Conservation (phyloP, 176 grass and related monocot genomes). For the Rhynchospora breviuscula region DNA sequence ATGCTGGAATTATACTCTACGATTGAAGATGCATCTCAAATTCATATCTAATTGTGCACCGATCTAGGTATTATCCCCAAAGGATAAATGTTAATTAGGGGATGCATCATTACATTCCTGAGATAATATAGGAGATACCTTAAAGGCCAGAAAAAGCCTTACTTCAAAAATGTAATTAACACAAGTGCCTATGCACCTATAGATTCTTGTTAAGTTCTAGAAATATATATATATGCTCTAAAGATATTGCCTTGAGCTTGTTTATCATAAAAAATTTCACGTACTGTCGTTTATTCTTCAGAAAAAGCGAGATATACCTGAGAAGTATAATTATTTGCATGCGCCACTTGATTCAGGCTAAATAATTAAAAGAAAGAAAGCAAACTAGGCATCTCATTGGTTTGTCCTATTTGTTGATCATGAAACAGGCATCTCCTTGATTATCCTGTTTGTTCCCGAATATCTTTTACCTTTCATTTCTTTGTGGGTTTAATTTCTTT, state of each 20-base stretch:
- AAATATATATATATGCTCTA: neutral
- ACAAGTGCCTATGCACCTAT: neutral
- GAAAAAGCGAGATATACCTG: constrained; percentile 4
- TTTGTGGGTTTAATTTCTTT: neutral
- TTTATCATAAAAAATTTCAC: neutral
- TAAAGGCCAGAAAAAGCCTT: constrained; percentile 12
- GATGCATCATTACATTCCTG: neutral
- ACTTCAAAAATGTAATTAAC: neutral
- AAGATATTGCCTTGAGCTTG: constrained; percentile 15
- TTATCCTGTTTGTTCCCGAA: neutral
- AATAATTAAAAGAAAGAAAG: neutral
- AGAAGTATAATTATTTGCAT: constrained; percentile 2
- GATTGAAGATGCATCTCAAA: constrained; percentile 6
- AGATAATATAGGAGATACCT: constrained; percentile 21
- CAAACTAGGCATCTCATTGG: neutral
- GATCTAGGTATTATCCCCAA: constrained; percentile 2
- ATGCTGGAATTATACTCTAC: neutral
- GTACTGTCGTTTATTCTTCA: constrained; percentile 7
- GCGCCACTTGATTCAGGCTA: neutral
- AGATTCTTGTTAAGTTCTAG: constrained; percentile 4
- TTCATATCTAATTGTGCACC: neutral
- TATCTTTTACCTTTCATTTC: neutral
- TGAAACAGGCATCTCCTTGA: neutral
- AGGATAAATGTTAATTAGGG: neutral
- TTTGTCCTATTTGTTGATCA: neutral